Percentiles rank a stretch among this genome's conserved stretches.
phyloP scores from a whole-genome alignment of 2,329 filamentous ascomycete species.

The Lasiodiplodia theobromae region DNA sequence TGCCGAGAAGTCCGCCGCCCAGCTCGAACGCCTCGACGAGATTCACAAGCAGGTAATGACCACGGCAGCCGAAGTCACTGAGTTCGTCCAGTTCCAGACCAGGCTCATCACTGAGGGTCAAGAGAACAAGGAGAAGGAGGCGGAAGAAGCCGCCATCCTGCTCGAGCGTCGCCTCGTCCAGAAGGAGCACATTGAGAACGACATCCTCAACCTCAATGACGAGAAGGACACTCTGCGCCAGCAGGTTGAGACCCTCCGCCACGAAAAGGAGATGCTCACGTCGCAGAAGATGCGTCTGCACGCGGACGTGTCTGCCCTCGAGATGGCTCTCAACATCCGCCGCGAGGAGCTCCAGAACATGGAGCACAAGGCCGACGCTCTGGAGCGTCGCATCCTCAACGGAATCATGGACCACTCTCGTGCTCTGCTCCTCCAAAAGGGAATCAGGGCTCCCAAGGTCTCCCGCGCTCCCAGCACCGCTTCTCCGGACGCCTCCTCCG shows the following conservation, averaged over 20 bases:
- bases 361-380: conserved; percentile 84
- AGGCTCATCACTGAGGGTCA: conserved; percentile 78
- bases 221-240: conserved; percentile 55
- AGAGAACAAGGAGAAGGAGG: conserved; percentile 77
- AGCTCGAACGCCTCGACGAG: conserved; percentile 83
- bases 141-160: conserved; percentile 80
- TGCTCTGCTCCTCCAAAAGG: conserved; percentile 74
- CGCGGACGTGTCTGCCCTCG: conserved; percentile 87
- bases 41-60: conserved; percentile 87
- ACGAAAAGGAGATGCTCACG: conserved; percentile 76
- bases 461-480: background rate
- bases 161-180: conserved; percentile 77
- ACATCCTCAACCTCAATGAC: conserved; percentile 54
- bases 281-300: conserved; percentile 80
- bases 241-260: conserved; percentile 65
- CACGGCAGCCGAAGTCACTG: conserved; percentile 82
- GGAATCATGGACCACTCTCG: conserved; percentile 96
- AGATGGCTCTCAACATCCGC: conserved; percentile 87
- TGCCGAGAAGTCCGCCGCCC: conserved; percentile 73
- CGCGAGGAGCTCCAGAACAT: conserved; percentile 91
- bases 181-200: conserved; percentile 64
- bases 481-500: conserved; percentile 25
- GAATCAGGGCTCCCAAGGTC: conserved; percentile 40
- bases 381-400: conserved; percentile 92
- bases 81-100: conserved; percentile 80